Conservation (phyloP, 140 eudicot species). For the Flaveria floridana region DNA sequence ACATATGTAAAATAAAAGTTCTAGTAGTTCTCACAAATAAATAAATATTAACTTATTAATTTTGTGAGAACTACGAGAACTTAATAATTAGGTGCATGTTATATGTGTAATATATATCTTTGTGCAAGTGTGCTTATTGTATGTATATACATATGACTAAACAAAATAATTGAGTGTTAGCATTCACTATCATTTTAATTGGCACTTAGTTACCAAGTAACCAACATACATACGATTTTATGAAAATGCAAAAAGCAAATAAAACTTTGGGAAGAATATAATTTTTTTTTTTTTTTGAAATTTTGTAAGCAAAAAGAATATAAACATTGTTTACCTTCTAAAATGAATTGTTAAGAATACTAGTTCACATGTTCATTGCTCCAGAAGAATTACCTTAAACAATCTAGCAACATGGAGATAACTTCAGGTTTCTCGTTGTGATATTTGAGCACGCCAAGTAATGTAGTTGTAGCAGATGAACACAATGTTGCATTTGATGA, state of each 20-base stretch:
- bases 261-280: background rate
- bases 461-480: slow-evolving; percentile 43
- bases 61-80: too few species aligned
- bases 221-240: background rate
- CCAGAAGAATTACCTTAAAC: slow-evolving; percentile 55
- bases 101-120: background rate
- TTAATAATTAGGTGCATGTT: background rate
- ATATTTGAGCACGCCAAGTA: slow-evolving; percentile 53
- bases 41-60: too few species aligned
- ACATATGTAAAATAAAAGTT: too few species aligned
- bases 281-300: slow-evolving; percentile 7
- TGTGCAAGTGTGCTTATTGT: background rate
- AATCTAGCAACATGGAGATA: slow-evolving; percentile 60
- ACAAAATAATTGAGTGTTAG: background rate
- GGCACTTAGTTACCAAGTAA: background rate
- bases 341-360: background rate
- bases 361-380: background rate
- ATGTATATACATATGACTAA: background rate
- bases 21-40: too few species aligned
- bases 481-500: slow-evolving; percentile 44
- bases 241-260: background rate
- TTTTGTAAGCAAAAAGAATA: background rate
- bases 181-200: background rate
- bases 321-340: slow-evolving; percentile 1
- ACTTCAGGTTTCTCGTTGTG: slow-evolving; percentile 57